These are phyloP conservation scores for Graphiopsis chlorocephala DNA, from an alignment of 2,329 filamentous ascomycete species.

Conservation along the genomic window DNA sequence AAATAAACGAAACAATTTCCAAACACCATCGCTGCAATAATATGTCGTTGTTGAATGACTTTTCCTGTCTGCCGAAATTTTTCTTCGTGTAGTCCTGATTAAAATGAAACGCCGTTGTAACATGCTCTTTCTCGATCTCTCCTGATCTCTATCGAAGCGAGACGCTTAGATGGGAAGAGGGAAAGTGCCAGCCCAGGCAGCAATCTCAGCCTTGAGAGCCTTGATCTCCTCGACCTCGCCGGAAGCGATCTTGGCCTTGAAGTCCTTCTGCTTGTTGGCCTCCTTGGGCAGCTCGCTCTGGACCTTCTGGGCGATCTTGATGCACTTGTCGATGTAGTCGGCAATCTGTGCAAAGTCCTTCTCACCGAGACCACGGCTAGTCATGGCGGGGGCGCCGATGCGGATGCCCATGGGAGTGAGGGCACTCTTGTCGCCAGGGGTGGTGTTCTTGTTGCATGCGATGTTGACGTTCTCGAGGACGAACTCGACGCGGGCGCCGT, in stretches of 20 bases:
- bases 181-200: constrained; percentile 82
- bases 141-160: neutral
- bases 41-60: constrained; percentile 16
- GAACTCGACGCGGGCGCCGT: constrained; percentile 92
- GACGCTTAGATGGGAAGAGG: constrained; percentile 63
- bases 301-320: constrained; percentile 87
- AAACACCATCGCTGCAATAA: constrained; percentile 14
- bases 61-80: neutral
- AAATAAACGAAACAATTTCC: neutral
- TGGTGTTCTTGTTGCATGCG: constrained; percentile 99
- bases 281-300: constrained; percentile 86
- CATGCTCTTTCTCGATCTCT: neutral
- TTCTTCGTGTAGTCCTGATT: neutral
- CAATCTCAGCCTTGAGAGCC: constrained; percentile 83
- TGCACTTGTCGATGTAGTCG: constrained; percentile 80
- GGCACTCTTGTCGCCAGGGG: constrained; percentile 95
- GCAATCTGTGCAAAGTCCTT: constrained; percentile 90
- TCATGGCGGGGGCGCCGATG: constrained; percentile 97
- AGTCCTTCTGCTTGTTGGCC: constrained; percentile 99
- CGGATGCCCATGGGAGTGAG: constrained; percentile 92
- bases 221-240: constrained; percentile 80
- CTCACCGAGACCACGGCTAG: constrained; percentile 86
- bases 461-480: constrained; percentile 98
- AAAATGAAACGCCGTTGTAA: neutral
- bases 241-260: constrained; percentile 84